phyloP scores from a whole-genome alignment of 2,329 filamentous ascomycete genomes.

The Phialophora chinensis region DNA sequence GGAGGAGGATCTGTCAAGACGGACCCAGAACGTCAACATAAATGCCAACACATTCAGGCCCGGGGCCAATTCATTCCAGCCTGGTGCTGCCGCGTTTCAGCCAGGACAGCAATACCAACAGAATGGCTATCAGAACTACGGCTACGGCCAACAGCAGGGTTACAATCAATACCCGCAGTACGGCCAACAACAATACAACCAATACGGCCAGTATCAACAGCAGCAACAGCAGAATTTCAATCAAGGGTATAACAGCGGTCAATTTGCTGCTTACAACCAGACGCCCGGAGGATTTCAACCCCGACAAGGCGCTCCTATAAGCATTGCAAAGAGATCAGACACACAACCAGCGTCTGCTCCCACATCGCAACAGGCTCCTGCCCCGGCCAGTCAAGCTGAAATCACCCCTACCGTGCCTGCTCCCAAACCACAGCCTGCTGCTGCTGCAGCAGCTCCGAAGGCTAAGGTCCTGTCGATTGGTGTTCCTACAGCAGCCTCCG shows the following conservation, averaged over 20 bases:
- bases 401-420: slow-evolving; percentile 44
- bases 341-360: slow-evolving; percentile 56
- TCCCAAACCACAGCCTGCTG: slow-evolving; percentile 28
- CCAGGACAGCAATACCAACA: slow-evolving; percentile 72
- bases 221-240: slow-evolving; percentile 47
- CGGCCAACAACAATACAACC: slow-evolving; percentile 51
- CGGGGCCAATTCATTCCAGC: slow-evolving; percentile 68
- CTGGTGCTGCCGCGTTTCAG: slow-evolving; percentile 71
- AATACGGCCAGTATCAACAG: slow-evolving; percentile 53
- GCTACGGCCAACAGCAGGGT: slow-evolving; percentile 59
- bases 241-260: slow-evolving; percentile 55
- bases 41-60: slow-evolving; percentile 66
- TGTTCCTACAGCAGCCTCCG: slow-evolving; percentile 47
- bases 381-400: slow-evolving; percentile 52
- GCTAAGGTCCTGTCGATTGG: slow-evolving; percentile 79
- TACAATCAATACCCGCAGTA: slow-evolving; percentile 64
- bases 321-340: slow-evolving; percentile 48
- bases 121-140: slow-evolving; percentile 57
- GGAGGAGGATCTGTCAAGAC: slow-evolving; percentile 76
- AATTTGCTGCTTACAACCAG: slow-evolving; percentile 53
- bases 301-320: slow-evolving; percentile 53
- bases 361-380: slow-evolving; percentile 51
- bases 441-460: slow-evolving; percentile 52
- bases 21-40: slow-evolving; percentile 75
- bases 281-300: slow-evolving; percentile 48